Evolutionary conservation across 1,284 basidiomycete species (phyloP).

Genomic region (Ustilago hordei): DNA sequence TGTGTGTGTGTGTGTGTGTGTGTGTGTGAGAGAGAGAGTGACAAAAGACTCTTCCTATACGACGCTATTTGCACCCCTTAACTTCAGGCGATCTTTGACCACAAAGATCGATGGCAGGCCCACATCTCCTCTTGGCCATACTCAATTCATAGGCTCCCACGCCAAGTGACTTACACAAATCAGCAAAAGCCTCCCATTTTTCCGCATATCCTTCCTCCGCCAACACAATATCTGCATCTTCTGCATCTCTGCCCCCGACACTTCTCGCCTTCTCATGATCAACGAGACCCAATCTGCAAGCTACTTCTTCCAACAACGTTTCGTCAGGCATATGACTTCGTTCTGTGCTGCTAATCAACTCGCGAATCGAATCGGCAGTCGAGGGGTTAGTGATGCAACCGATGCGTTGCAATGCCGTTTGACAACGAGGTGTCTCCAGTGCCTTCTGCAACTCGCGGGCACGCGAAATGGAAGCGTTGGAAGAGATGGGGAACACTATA

Average conservation of each 20-base stretch:
- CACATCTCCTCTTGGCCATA: conserved; percentile 34
- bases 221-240: conserved; percentile 27
- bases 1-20: too few relatives aligned
- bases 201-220: conserved; percentile 41
- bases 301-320: conserved; percentile 33
- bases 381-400: not conserved
- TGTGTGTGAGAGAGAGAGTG: too few relatives aligned
- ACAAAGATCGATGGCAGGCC: conserved; percentile 44
- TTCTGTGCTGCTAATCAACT: conserved; percentile 30
- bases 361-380: not conserved
- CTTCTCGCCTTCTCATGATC: conserved; percentile 29
- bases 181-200: conserved; percentile 30
- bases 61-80: not conserved
- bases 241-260: conserved; percentile 20
- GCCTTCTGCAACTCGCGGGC: conserved; percentile 24
- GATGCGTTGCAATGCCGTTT: conserved; percentile 14
- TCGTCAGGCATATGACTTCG: conserved; percentile 31
- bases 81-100: not conserved
- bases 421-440: conserved; percentile 16
- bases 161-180: conserved; percentile 24
- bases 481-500: conserved; percentile 48
- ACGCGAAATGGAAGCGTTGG: conserved; percentile 41
- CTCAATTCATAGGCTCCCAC: conserved; percentile 38
- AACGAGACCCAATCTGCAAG: conserved; percentile 22
- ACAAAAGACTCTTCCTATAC: not conserved